Evolutionary conservation across 176 grass and related monocot genomes (phyloP), one percentile per base, ranked within the genome.

Genomic region (Hordeum vulgare): DNA sequence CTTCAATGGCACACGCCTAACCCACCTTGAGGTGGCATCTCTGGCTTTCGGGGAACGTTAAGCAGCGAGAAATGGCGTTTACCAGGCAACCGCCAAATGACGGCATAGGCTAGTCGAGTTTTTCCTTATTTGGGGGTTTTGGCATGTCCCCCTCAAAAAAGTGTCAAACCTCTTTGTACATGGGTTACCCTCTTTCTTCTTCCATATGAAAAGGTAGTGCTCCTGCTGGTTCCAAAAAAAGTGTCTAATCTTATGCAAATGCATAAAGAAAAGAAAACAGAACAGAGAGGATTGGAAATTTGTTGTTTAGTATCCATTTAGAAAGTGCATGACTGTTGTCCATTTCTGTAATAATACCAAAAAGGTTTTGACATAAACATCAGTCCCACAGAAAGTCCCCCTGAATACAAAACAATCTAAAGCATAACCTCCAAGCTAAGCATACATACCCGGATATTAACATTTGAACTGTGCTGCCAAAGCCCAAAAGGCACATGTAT

Each of bases 321-420:
- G 25, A 83, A 83, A 58, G 66, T 67, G 59, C 13, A 79, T 67
- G 23, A 12, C 56, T 71, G 17, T 25, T 74, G 66, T 64, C 62
- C 65, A 78, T 66, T 82, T 77, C 11, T 81, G 15, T 49, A 49
- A 14, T 57, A 53, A 21, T 47, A 40, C 23, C 29, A 34, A 33
- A 75, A 71, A 54, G 34, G 15, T 59, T 21, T 45, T 44, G 21
- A 44, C 35, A 60, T 15, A 65, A 78, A n/a, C 41, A 66, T 35
- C 21, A 21, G 14, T n/a, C 34, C 41, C 36, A 65, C 20, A 64
- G 1, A 15, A 77, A 54, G 71, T 63, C 20, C 24, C 41, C 6
- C 15, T 29, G 20, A 61, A 81, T 77, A 40, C 20, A 77, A 27
- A 10, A 56, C 60, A 69, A 23, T 17, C 12, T 62, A 23, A 26